Base-by-base conservation (phyloP, 352 stramenopile species). In the Pythium apleroticum region DNA sequence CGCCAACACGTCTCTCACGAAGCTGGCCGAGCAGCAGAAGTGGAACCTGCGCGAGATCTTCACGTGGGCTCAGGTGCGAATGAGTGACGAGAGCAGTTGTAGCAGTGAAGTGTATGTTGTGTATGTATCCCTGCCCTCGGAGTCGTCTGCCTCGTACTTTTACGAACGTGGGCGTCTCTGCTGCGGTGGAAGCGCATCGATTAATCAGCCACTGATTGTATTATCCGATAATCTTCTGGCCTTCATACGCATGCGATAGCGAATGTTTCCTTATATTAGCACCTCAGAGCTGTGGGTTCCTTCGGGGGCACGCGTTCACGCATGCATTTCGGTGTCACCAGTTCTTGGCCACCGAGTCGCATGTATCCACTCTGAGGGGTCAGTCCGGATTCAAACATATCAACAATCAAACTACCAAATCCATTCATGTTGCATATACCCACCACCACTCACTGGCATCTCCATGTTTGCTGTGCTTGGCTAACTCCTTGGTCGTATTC, bases 191-290 rank as follows among this genome's bases (percentile, higher is more conserved):
- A 28, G 10, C 30, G 85, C 85, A 94, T 90, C 85, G 81, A 94
- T 92, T 94, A 92, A 94, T 94, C 85, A 94, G 85, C 85, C 85
- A 86, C 72, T 87, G 81, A 86, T 91, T 57, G 50, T 25, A 62
- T 52, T 28, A 58, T 66, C 60, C 64, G 30, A 72, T 92, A 81
- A 90, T 88, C 82, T 90, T 79, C 63, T 90, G 85, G 85, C 85
- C 83, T 94, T 94, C 85, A 94, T 94, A 91, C 80, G 81, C 56
- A 90, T 94, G 85, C 85, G 76, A 94, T 43, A 94, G 71, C 27
- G 86, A 86, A 19, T 56, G 50, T 77, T 83, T 84, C 73, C 77
- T 92, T 81, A 79, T 89, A 93, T 94, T 94, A 92, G 83, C 85
- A 85, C 88, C 74, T 80, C 78, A 77, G 76, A 76, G 75, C 72